Percentiles rank a stretch among this genome's conserved stretches.
Conservation (phyloP, 2,329 filamentous ascomycete genomes). For the Periconia digitata region DNA sequence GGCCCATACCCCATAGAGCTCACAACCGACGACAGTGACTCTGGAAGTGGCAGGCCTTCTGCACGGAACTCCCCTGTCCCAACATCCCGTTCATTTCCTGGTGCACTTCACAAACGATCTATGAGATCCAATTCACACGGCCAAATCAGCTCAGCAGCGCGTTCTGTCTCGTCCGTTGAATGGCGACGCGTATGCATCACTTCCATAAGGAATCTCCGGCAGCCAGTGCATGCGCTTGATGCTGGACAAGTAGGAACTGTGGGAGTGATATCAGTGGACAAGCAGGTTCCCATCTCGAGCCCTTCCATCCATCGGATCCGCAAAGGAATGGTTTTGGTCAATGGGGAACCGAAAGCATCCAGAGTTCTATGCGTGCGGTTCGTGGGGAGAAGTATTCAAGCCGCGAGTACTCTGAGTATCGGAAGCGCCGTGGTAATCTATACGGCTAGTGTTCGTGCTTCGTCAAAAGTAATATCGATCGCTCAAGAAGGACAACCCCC, state of each 20-base stretch:
- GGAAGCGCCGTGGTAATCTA: conserved; percentile 80
- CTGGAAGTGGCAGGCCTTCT: conserved; percentile 30
- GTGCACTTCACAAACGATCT: conserved; percentile 41
- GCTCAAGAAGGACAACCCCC: conserved; percentile 20
- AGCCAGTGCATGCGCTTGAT: conserved; percentile 75
- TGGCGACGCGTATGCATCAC: conserved; percentile 82
- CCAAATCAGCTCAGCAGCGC: neutral
- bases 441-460: conserved; percentile 80
- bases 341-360: conserved; percentile 57
- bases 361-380: conserved; percentile 66
- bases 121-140: conserved; percentile 3
- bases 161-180: conserved; percentile 39
- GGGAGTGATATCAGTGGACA: conserved; percentile 61
- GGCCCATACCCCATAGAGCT: conserved; percentile 63
- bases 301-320: conserved; percentile 48
- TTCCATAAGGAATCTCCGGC: conserved; percentile 83
- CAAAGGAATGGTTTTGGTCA: conserved; percentile 81
- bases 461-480: conserved; percentile 69
- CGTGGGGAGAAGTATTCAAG: conserved; percentile 51
- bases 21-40: conserved; percentile 40
- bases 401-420: conserved; percentile 63
- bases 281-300: conserved; percentile 27
- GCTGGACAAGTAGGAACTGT: conserved; percentile 88
- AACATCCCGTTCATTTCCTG: conserved; percentile 52
- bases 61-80: conserved; percentile 31